A percentile compares a stretch with the other conserved stretches of the same genome.
These are phyloP conservation scores for Madurella mycetomatis DNA, from an alignment of 2,329 filamentous ascomycete species.

Conservation along the genomic window DNA sequence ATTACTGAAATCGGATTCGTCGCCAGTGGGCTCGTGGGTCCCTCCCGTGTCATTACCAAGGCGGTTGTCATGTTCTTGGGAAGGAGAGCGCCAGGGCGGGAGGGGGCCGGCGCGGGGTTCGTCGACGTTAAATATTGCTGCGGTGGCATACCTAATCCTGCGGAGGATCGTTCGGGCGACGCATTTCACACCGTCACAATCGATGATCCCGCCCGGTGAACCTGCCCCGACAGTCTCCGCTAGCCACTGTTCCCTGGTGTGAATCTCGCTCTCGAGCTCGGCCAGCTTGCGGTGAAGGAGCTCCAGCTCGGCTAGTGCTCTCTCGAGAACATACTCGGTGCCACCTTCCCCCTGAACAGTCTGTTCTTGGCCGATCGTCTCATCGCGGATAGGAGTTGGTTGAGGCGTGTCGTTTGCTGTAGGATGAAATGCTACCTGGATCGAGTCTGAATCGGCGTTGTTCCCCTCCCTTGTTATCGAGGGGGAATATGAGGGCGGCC, in stretches of 20 bases:
- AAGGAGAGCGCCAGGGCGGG: neutral
- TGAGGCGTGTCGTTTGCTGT: neutral
- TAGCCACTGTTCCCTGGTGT: neutral
- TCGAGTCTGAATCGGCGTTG: neutral
- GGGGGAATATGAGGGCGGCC: neutral
- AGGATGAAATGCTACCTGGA: neutral
- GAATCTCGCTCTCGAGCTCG: conserved; percentile 6
- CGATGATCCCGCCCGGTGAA: neutral
- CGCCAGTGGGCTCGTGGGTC: neutral
- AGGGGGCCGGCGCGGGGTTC: neutral
- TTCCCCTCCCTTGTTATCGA: neutral
- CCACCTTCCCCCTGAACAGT: neutral
- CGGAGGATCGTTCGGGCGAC: neutral
- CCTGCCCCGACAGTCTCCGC: neutral
- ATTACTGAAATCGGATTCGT: neutral
- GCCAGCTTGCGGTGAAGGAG: conserved; percentile 1
- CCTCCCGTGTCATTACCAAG: neutral
- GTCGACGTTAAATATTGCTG: neutral
- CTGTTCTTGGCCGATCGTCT: neutral
- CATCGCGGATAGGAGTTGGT: neutral
- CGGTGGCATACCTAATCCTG: conserved; percentile 1
- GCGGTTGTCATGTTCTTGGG: neutral
- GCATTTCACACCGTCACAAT: neutral
- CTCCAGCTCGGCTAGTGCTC: conserved; percentile 4
- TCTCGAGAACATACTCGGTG: neutral